A percentile compares a stretch with the other conserved stretches of the same genome.
phyloP scores from a whole-genome alignment of 768 basidiomycete genomes.

The Tylopilus plumbeoviolaceoides region DNA sequence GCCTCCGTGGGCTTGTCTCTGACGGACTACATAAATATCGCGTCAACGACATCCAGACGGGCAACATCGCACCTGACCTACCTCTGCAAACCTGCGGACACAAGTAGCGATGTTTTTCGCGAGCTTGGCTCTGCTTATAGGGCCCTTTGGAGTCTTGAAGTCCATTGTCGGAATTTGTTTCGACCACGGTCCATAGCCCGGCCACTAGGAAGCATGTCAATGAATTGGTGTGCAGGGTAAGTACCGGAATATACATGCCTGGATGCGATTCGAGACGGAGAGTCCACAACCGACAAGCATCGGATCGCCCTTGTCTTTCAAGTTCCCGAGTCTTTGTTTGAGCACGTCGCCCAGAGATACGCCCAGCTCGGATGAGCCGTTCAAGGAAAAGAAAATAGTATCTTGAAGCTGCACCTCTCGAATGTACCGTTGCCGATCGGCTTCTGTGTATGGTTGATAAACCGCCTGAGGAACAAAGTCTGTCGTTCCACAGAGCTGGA shows the following conservation, averaged over 20 bases:
- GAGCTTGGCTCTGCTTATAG: slow-evolving; percentile 73
- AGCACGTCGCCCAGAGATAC: slow-evolving; percentile 62
- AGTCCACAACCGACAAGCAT: slow-evolving; percentile 74
- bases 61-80: slow-evolving; percentile 24
- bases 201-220: slow-evolving; percentile 52
- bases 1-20: slow-evolving; percentile 53
- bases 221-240: background rate
- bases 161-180: slow-evolving; percentile 81
- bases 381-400: slow-evolving; percentile 61
- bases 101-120: slow-evolving; percentile 80
- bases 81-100: slow-evolving; percentile 62
- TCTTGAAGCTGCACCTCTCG: slow-evolving; percentile 59
- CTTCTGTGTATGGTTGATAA: slow-evolving; percentile 74
- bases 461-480: slow-evolving; percentile 67
- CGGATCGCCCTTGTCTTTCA: slow-evolving; percentile 54
- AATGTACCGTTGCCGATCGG: slow-evolving; percentile 73
- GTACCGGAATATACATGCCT: slow-evolving; percentile 40
- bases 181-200: slow-evolving; percentile 73
- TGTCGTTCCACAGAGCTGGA: slow-evolving; percentile 26
- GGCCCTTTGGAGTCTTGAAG: slow-evolving; percentile 73
- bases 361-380: slow-evolving; percentile 53
- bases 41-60: slow-evolving; percentile 1
- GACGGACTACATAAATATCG: slow-evolving; percentile 43
- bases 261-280: slow-evolving; percentile 74
- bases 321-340: slow-evolving; percentile 51